These are phyloP conservation scores for Cinnamomum chago DNA, from an alignment of 164 flowering plant species.

Conservation along the genomic window DNA sequence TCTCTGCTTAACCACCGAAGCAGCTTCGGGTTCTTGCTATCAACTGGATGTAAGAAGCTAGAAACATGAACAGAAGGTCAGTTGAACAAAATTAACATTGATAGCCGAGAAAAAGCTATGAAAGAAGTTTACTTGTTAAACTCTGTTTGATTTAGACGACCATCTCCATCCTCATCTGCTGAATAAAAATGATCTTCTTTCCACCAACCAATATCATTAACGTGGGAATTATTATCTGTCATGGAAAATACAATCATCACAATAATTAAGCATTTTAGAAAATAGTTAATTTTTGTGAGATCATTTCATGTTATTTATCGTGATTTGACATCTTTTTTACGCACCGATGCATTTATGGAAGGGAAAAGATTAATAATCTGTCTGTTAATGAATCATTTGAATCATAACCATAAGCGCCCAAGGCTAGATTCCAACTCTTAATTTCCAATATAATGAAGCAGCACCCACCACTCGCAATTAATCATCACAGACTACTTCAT, in stretches of 20 bases:
- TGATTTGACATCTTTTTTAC: too few relatives aligned
- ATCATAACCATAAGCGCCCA: too few relatives aligned
- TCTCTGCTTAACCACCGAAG: conserved; percentile 86
- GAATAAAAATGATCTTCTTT: conserved; percentile 93
- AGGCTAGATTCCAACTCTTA: too few relatives aligned
- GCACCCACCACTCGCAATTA: too few relatives aligned
- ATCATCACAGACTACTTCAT: too few relatives aligned
- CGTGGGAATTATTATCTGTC: conserved; percentile 62
- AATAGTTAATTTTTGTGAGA: too few relatives aligned
- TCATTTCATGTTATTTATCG: too few relatives aligned
- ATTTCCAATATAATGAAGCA: too few relatives aligned
- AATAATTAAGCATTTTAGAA: too few relatives aligned
- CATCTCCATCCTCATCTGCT: conserved; percentile 92
- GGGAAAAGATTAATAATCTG: too few relatives aligned
- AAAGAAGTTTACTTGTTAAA: conserved; percentile 71
- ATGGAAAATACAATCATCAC: conserved; percentile 7
- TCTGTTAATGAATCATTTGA: too few relatives aligned
- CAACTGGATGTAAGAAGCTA: conserved; percentile 94
- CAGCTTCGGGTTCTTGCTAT: conserved; percentile 71
- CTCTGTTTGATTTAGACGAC: conserved; percentile 73
- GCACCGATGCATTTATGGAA: too few relatives aligned
- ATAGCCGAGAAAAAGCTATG: neutral
- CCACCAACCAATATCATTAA: conserved; percentile 96
- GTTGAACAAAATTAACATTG: conserved; percentile 1
- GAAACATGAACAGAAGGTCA: conserved; percentile 9